These are phyloP conservation scores for Fusarium papillatum DNA, from an alignment of 2,329 filamentous ascomycete genomes.

Conservation along the genomic window DNA sequence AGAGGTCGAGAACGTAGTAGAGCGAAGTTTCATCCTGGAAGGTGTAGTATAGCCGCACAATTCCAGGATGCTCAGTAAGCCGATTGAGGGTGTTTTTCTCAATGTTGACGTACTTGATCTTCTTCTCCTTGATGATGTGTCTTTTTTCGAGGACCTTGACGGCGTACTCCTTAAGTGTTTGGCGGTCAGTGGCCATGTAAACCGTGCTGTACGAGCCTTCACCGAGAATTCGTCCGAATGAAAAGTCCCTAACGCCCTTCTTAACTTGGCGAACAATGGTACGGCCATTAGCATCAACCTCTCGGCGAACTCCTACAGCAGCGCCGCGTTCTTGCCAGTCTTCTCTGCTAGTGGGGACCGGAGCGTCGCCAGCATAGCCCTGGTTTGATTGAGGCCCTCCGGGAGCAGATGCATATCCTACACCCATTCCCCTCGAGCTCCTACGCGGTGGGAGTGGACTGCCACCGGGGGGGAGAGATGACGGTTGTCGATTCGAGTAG, in stretches of 20 bases:
- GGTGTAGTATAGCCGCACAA: constrained; percentile 97
- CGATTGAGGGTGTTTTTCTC: constrained; percentile 98
- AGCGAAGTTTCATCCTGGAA: constrained; percentile 97
- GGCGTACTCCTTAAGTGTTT: constrained; percentile 95
- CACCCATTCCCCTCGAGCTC: constrained; percentile 79
- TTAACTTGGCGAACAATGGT: constrained; percentile 88
- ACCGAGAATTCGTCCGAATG: constrained; percentile 90
- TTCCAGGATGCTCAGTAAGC: constrained; percentile 94
- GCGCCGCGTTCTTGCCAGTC: constrained; percentile 98
- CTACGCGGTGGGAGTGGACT: constrained; percentile 80
- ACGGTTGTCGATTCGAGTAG: constrained; percentile 70
- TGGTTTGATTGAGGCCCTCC: constrained; percentile 40
- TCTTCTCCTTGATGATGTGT: constrained; percentile 99
- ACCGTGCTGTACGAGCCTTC: constrained; percentile 99
- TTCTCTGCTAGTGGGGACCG: constrained; percentile 75
- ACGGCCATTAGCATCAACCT: constrained; percentile 88
- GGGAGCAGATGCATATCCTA: constrained; percentile 61
- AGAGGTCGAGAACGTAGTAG: constrained; percentile 97
- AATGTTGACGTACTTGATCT: constrained; percentile 99
- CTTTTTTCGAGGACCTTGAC: constrained; percentile 99
- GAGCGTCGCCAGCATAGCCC: constrained; percentile 55
- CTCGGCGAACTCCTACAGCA: constrained; percentile 85
- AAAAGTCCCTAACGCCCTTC: constrained; percentile 97
- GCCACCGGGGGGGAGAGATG: constrained; percentile 60
- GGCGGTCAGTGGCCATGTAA: constrained; percentile 90